Evolutionary conservation across 2,329 filamentous ascomycete species (phyloP).

Genomic region (Eutypa lata): DNA sequence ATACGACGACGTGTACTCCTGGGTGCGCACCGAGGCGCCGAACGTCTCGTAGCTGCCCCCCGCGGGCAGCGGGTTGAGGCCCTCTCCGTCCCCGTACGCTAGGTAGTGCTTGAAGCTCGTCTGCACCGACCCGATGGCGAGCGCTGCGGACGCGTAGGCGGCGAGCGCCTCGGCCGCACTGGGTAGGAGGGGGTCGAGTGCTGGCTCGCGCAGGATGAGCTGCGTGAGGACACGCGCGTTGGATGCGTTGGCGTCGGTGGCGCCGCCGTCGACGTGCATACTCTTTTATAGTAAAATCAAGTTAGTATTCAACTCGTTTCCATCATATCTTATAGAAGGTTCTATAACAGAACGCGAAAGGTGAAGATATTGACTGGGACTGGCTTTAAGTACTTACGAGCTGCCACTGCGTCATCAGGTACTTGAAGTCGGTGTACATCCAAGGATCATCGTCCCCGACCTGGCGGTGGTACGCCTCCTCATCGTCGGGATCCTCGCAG

Average conservation of each 20-base stretch:
- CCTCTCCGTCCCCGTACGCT: constrained; percentile 37
- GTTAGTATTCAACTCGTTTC: too few species aligned
- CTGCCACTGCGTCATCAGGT: constrained; percentile 53
- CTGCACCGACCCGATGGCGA: constrained; percentile 58
- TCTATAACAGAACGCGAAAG: too few species aligned
- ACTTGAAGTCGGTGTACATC: constrained; percentile 50
- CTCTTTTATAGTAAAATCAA: too few species aligned
- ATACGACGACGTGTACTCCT: constrained; percentile 70
- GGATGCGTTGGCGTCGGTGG: constrained; percentile 52
- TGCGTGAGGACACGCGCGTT: constrained; percentile 58
- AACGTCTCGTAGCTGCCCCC: constrained; percentile 56
- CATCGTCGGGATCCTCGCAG: constrained; percentile 57
- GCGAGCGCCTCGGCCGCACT: constrained; percentile 73
- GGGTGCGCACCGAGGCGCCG: constrained; percentile 58
- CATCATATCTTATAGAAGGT: too few species aligned
- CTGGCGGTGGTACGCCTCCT: constrained; percentile 51
- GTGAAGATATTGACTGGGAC: too few species aligned
- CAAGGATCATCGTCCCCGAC: constrained; percentile 28
- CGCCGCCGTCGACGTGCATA: constrained; percentile 55
- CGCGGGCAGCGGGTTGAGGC: constrained; percentile 44
- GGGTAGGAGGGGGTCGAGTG: constrained; percentile 52
- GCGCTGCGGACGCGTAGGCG: constrained; percentile 64
- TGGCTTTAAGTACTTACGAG: too few species aligned
- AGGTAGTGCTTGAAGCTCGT: constrained; percentile 60
- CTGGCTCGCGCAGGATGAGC: constrained; percentile 39